Conservation (phyloP, 2,329 filamentous ascomycete genomes). For the Penicillium sp. region DNA sequence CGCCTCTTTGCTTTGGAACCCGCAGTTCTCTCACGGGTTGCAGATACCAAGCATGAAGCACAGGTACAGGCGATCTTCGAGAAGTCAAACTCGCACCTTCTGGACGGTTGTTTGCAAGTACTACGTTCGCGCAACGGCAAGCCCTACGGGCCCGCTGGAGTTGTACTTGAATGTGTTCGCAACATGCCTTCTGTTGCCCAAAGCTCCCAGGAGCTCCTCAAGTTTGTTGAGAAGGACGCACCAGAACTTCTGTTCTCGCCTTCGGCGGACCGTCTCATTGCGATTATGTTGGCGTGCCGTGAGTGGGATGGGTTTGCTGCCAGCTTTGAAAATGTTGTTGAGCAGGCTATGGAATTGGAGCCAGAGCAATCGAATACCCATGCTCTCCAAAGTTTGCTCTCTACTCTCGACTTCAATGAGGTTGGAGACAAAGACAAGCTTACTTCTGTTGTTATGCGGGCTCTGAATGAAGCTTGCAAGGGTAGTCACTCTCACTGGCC, state of each 20-base stretch:
- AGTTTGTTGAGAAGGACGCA: slow-evolving; percentile 55
- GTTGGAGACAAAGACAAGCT: slow-evolving; percentile 34
- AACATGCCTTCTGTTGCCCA: slow-evolving; percentile 42
- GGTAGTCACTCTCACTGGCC: slow-evolving; percentile 38
- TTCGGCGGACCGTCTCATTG: slow-evolving; percentile 62
- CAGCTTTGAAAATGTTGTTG: slow-evolving; percentile 37
- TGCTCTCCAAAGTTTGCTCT: slow-evolving; percentile 39
- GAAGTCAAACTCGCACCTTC: slow-evolving; percentile 35
- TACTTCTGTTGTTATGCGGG: slow-evolving; percentile 33
- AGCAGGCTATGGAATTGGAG: slow-evolving; percentile 32
- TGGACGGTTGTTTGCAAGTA: slow-evolving; percentile 49
- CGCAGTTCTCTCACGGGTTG: slow-evolving; percentile 32
- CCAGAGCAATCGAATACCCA: slow-evolving; percentile 30
- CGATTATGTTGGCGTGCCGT: slow-evolving; percentile 58
- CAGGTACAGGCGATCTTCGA: slow-evolving; percentile 34
- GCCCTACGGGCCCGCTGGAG: slow-evolving; percentile 60
- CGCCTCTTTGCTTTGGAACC: slow-evolving; percentile 62
- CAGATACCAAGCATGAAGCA: slow-evolving; percentile 23
- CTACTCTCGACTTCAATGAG: slow-evolving; percentile 37
- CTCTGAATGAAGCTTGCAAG: slow-evolving; percentile 34
- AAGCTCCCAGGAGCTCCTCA: slow-evolving; percentile 41
- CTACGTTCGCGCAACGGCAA: slow-evolving; percentile 57
- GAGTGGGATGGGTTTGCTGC: slow-evolving; percentile 40
- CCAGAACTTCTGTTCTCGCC: slow-evolving; percentile 61
- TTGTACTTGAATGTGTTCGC: slow-evolving; percentile 52